These are phyloP conservation scores for Blastobotrys ciferrii DNA, from an alignment of 1,139 yeast species.

Conservation along the genomic window DNA sequence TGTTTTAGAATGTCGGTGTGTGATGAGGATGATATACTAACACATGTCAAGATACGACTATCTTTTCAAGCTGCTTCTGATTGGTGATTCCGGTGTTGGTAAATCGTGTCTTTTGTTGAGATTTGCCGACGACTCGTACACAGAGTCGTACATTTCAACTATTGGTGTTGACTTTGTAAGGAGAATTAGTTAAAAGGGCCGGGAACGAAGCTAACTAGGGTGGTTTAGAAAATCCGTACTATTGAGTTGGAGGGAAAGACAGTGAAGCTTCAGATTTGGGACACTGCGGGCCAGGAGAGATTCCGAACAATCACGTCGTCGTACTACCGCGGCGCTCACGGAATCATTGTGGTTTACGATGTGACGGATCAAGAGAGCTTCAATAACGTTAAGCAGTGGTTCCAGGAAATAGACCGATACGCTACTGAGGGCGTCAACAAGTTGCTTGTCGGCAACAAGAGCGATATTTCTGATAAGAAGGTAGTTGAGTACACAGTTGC, in stretches of 20 bases:
- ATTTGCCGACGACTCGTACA: constrained; percentile 96
- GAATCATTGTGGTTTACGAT: constrained; percentile 95
- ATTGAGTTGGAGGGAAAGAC: constrained; percentile 96
- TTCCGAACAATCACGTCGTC: constrained; percentile 98
- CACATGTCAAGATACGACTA: constrained; percentile 68
- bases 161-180: constrained; percentile 87
- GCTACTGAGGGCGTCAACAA: constrained; percentile 98
- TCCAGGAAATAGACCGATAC: constrained; percentile 96
- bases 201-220: background rate
- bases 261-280: constrained; percentile 97
- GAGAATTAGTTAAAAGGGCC: too few species aligned
- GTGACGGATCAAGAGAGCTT: constrained; percentile 98
- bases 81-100: constrained; percentile 98
- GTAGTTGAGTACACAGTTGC: constrained; percentile 96
- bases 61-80: constrained; percentile 85
- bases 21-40: background rate
- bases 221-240: constrained; percentile 72
- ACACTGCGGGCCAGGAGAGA: constrained; percentile 98
- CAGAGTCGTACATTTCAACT: constrained; percentile 95
- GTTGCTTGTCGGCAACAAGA: constrained; percentile 93
- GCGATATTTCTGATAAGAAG: constrained; percentile 90
- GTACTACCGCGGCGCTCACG: constrained; percentile 98
- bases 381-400: constrained; percentile 97
- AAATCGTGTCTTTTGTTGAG: constrained; percentile 91
- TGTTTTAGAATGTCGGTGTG: background rate